Percentiles rank a stretch among this genome's conserved stretches.
These are phyloP conservation scores for Candida mesenterica DNA, from an alignment of 1,139 yeast species.

Conservation along the genomic window DNA sequence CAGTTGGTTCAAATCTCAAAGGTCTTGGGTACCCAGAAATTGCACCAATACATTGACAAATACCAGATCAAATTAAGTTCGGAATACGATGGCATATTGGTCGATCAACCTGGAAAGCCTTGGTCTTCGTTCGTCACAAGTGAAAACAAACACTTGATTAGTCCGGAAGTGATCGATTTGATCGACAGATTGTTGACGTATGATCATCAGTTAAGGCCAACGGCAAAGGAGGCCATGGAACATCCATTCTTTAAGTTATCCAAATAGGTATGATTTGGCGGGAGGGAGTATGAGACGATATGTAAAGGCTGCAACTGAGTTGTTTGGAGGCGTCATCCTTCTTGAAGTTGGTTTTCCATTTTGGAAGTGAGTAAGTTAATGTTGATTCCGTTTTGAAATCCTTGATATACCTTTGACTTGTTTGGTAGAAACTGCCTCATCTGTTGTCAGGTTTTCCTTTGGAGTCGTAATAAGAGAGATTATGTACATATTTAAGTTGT, in stretches of 20 bases:
- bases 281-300: neutral
- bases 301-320: neutral
- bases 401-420: no score
- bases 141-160: constrained; percentile 52
- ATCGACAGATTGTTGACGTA: constrained; percentile 65
- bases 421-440: no score
- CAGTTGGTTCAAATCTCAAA: constrained; percentile 77
- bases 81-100: constrained; percentile 68
- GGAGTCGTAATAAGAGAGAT: no score
- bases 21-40: constrained; percentile 70
- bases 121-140: constrained; percentile 61
- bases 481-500: no score
- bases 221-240: constrained; percentile 72
- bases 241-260: constrained; percentile 51
- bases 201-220: constrained; percentile 72
- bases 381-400: no score
- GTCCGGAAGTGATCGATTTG: constrained; percentile 63
- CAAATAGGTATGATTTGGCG: constrained; percentile 5
- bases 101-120: constrained; percentile 64
- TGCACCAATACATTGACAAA: constrained; percentile 57
- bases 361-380: no score
- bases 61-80: constrained; percentile 59
- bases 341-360: no score
- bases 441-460: no score
- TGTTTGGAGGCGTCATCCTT: no score